Base-by-base conservation (phyloP, 306 rosid species). In the Crataegus laevigata region DNA sequence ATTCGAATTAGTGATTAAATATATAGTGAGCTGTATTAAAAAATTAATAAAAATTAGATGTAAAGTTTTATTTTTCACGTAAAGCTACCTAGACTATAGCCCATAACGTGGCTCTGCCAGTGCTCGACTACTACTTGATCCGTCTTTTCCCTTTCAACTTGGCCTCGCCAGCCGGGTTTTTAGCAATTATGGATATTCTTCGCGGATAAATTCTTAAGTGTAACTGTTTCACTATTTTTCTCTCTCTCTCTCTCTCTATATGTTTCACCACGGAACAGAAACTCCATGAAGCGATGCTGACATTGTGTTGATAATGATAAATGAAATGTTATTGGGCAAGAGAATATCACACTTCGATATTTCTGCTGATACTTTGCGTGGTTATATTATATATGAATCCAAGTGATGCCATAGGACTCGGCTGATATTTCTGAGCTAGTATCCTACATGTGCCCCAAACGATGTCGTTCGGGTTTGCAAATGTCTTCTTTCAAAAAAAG, bases 21-120 rank as follows among this genome's bases (percentile, higher is more conserved):
- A 45, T 14, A 45, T 14, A 2, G 0, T 45, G 18, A 0, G 0
- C 0, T 4, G 0, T 4, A 14, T 45, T 45, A 14, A 2, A 45
- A 14, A 45, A 45, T 45, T 2, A 45, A 45, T 45, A 45, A 45
- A 45, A 15, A 45, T 4, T 45, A 14, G 7, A 45, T 14, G 19
- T 45, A 45, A 45, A 14, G 0, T 45, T 45, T 45, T 14, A 45
- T 14, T 14, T 45, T 45, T 45, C 6, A 14, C 7, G 1, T 5
- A 45, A 45, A 45, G 19, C 2, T 45, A 45, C 19, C 0, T 14
- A 6, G 6, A 0, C 1, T 14, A 45, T 45, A 15, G 7, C 52
- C 52, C 7, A 4, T 45, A 45, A 45, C 7, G 7, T 45, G 19
- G 52, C 52, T 4, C 19, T 0, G 3, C 19, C 3, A 14, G 0